Base-by-base conservation (phyloP, 352 stramenopile species). In the Globisporangium cederbergense region DNA sequence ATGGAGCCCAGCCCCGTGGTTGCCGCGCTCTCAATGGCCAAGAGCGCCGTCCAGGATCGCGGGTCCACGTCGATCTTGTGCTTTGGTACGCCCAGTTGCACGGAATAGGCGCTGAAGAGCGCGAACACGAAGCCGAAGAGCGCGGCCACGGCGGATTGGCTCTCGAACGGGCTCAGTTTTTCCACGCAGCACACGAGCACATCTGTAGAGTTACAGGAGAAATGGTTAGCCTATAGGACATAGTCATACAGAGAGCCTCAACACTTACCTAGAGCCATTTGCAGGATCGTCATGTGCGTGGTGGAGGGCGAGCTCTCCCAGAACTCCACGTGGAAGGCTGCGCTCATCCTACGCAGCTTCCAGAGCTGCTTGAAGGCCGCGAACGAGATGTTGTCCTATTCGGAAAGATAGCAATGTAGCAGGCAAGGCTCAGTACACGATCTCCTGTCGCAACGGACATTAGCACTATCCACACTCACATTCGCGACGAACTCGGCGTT, bases 241-340 rank as follows among this genome's bases (percentile, higher is more conserved):
- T 20, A 43, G 16, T 38, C 9, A 40, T 28, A 20, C 20, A 57
- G 6, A 42, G 60, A 65, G 50, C 25, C 25, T 28, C 25, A 28
- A 28, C 25, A 28, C 25, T 28, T 58, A 81, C 74, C 74, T 9
- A 91, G 65, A 7, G 77, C 61, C 54, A 77, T 72, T 47, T 90
- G 81, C 45, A 91, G 65, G 18, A 90, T 74, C 2, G 72, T 73
- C 56, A 85, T 83, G 68, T 91, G 83, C 4, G 66, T 83, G 20
- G 65, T 67, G 0, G 77, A 76, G 4, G 83, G 77, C 14, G 76
- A 82, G 52, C 83, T 91, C 57, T 90, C 76, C 72, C 79, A 88
- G 61, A 90, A 91, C 68, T 91, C 83, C n/a, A 90, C 79, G 55
- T 89, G 83, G 67, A 89, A 88, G 58, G 78, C 60, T 2, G 77